Conservation (phyloP, 306 rosid species). For the Oemleria cerasiformis region DNA sequence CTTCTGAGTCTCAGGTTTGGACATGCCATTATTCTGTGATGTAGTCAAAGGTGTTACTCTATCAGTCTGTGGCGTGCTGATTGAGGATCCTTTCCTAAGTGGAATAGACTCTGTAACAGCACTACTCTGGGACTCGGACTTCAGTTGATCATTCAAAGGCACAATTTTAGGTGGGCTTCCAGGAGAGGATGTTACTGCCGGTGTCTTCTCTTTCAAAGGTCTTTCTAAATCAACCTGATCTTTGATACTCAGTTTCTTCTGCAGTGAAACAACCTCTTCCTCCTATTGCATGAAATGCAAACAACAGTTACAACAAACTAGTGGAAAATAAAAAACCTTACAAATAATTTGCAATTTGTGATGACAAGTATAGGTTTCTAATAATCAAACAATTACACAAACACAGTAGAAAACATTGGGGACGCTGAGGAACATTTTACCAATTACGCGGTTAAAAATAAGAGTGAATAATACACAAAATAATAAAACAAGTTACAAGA, state of each 20-base stretch:
- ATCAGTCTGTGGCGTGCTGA: constrained; percentile 44
- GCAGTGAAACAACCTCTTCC: constrained; percentile 45
- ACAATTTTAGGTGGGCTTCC: constrained; percentile 48
- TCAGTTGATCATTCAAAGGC: constrained; percentile 36
- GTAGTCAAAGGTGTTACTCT: constrained; percentile 42
- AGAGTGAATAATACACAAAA: background rate
- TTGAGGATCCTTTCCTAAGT: constrained; percentile 43
- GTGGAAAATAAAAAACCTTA: background rate
- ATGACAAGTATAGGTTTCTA: background rate
- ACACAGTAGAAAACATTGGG: background rate
- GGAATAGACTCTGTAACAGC: constrained; percentile 40
- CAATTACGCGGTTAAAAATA: background rate
- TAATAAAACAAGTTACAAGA: background rate
- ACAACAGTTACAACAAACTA: constrained; percentile 16
- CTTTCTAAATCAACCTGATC: constrained; percentile 54
- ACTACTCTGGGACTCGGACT: constrained; percentile 40
- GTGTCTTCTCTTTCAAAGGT: constrained; percentile 53
- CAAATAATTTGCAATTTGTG: background rate
- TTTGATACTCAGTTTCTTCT: constrained; percentile 50
- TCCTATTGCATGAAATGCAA: constrained; percentile 50
- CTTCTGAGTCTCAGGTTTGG: constrained; percentile 61
- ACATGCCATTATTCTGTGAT: constrained; percentile 31
- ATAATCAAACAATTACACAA: background rate
- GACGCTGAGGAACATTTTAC: background rate
- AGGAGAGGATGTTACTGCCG: constrained; percentile 50